Evolutionary conservation across 371 early-diverging fungal species (phyloP).

Genomic region (Apophysomyces variabilis): DNA sequence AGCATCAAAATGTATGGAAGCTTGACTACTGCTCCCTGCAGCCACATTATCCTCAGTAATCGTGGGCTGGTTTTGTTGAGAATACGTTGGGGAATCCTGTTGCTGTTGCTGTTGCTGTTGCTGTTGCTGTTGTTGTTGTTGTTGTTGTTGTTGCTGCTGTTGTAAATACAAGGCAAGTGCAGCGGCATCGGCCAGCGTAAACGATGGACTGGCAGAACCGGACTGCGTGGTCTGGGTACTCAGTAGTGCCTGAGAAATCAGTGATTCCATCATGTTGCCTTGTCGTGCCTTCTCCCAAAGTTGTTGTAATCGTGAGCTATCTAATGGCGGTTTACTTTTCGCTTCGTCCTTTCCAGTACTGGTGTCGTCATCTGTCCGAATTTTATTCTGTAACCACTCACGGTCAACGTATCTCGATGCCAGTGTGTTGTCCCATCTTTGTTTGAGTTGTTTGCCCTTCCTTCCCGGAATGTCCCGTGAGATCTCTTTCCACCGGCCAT

Average conservation of each 20-base stretch:
- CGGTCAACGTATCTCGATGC: slow-evolving; percentile 51
- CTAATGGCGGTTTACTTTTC: background rate
- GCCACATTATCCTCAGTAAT: too few relatives aligned
- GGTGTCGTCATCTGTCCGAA: slow-evolving; percentile 19
- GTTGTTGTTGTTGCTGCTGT: slow-evolving; percentile 18
- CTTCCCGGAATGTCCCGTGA: slow-evolving; percentile 42
- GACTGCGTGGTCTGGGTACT: background rate
- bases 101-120: background rate
- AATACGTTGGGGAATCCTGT: background rate
- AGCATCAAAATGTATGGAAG: too few relatives aligned
- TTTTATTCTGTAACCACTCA: slow-evolving; percentile 43
- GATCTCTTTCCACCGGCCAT: slow-evolving; percentile 54
- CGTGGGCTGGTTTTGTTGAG: background rate
- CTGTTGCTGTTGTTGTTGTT: slow-evolving; percentile 2
- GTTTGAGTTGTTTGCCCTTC: slow-evolving; percentile 51
- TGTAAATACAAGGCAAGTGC: slow-evolving; percentile 18
- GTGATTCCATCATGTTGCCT: background rate
- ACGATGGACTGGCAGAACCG: background rate
- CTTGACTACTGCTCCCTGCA: too few relatives aligned
- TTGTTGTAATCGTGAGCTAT: background rate
- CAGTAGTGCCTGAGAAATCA: background rate
- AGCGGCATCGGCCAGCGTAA: slow-evolving; percentile 16
- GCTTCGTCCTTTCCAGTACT: slow-evolving; percentile 9
- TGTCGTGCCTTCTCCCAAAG: slow-evolving; percentile 6
- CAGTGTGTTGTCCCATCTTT: slow-evolving; percentile 51